Percentiles rank a stretch among this genome's conserved stretches.
Evolutionary conservation across 2,329 filamentous ascomycete genomes (phyloP).

Genomic region (Colletotrichum spinosum): DNA sequence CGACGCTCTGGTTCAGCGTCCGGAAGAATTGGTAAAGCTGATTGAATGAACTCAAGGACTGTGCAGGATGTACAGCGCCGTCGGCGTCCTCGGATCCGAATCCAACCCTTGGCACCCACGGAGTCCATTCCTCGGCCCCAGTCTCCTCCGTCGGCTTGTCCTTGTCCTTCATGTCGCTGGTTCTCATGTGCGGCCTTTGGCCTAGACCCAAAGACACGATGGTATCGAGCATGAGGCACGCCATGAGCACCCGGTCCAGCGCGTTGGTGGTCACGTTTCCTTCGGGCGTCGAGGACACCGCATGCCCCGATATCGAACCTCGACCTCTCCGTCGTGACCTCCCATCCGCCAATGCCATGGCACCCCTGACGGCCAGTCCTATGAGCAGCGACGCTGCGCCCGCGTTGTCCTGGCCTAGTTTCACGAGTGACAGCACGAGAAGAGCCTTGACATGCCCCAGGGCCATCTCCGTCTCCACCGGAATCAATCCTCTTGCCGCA

Average conservation of each 20-base stretch:
- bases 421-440: constrained; percentile 70
- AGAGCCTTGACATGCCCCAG: constrained; percentile 64
- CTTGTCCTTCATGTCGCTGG: constrained; percentile 57
- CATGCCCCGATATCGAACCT: constrained; percentile 8
- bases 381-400: constrained; percentile 72
- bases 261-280: constrained; percentile 6
- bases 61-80: constrained; percentile 42
- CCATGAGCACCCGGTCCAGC: constrained; percentile 51
- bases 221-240: constrained; percentile 73
- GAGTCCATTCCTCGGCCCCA: constrained; percentile 79
- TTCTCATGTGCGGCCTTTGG: constrained; percentile 61
- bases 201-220: constrained; percentile 64
- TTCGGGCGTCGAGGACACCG: constrained; percentile 10
- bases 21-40: constrained; percentile 54
- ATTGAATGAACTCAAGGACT: constrained; percentile 55
- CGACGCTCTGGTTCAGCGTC: constrained; percentile 45
- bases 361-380: constrained; percentile 67
- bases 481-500: constrained; percentile 62
- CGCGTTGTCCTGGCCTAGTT: constrained; percentile 68
- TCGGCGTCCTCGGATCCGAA: constrained; percentile 44
- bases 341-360: constrained; percentile 29
- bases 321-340: not conserved
- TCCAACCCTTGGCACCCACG: constrained; percentile 68
- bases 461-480: constrained; percentile 54
- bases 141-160: constrained; percentile 69